Conservation (phyloP, 371 early-diverging fungal species). For the Apophysomyces ossiformis region DNA sequence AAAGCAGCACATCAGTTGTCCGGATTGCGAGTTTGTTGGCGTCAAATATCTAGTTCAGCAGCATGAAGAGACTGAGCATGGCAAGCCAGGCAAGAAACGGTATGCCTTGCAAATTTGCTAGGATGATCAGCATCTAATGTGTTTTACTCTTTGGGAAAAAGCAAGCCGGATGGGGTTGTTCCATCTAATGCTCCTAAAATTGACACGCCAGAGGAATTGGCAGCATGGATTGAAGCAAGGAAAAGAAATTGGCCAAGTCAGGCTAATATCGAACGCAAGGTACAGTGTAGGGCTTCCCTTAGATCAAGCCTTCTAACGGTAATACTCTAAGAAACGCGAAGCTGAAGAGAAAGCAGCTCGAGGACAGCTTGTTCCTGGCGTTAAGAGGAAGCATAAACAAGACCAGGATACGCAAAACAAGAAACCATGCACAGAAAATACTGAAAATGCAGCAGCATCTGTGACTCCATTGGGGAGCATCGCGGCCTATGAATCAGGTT, state of each 20-base stretch:
- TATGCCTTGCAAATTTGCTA: conserved; percentile 14
- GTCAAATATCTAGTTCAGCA: conserved; percentile 29
- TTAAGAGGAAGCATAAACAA: conserved; percentile 11
- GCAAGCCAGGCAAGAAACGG: conserved; percentile 28
- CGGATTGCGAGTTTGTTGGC: conserved; percentile 33
- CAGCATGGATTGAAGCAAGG: conserved; percentile 70
- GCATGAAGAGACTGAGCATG: conserved; percentile 39
- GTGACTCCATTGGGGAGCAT: conserved; percentile 20
- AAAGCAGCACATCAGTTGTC: conserved; percentile 40
- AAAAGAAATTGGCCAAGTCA: conserved; percentile 72
- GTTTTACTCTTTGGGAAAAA: conserved; percentile 4
- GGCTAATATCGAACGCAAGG: conserved; percentile 61
- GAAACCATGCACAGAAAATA: conserved; percentile 8
- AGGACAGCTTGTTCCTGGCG: conserved; percentile 29
- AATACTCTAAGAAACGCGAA: conserved; percentile 25
- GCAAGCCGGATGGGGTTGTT: conserved; percentile 45
- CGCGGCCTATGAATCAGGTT: conserved; percentile 36
- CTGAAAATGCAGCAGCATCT: conserved; percentile 17
- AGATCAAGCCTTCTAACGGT: neutral
- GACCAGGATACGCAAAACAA: neutral
- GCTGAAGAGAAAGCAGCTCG: conserved; percentile 31
- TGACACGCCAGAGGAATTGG: conserved; percentile 66
- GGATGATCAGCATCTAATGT: neutral
- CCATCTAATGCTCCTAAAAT: conserved; percentile 52
- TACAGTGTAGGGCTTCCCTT: conserved; percentile 12